Percentiles rank a stretch among this genome's conserved stretches.
These are phyloP conservation scores for Nitzschia palea DNA, from an alignment of 108 stramenopile genomes.

Conservation along the genomic window DNA sequence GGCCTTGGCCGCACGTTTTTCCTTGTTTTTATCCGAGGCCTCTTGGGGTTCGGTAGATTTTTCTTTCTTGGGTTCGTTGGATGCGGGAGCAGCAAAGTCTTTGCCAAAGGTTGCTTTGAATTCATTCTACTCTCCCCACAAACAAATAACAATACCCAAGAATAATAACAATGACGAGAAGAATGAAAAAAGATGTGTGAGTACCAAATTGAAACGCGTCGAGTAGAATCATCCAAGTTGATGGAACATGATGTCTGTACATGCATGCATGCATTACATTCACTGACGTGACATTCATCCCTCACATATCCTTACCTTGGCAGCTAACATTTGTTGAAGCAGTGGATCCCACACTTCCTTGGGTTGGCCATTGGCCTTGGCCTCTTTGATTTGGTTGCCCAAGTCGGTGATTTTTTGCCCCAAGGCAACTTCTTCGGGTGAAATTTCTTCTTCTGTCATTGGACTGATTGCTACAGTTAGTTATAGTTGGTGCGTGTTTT, in stretches of 20 bases:
- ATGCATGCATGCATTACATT: no score
- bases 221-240: no score
- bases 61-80: constrained; percentile 37
- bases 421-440: constrained; percentile 41
- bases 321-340: constrained; percentile 71
- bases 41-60: constrained; percentile 44
- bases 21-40: constrained; percentile 81
- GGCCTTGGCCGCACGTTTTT: constrained; percentile 77
- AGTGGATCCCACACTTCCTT: constrained; percentile 80
- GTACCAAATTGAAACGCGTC: no score
- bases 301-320: constrained; percentile 45
- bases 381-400: constrained; percentile 67
- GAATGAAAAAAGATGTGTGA: no score
- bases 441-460: constrained; percentile 2
- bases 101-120: constrained; percentile 73
- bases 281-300: neutral
- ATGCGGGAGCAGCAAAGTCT: constrained; percentile 51
- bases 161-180: no score
- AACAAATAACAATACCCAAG: neutral
- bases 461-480: neutral
- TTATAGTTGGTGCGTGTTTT: no score
- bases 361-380: constrained; percentile 70
- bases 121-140: neutral
- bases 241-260: no score
- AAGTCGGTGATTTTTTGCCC: constrained; percentile 59